Evolutionary conservation across 1,284 basidiomycete species (phyloP).

Genomic region (Cystobasidium sp.): DNA sequence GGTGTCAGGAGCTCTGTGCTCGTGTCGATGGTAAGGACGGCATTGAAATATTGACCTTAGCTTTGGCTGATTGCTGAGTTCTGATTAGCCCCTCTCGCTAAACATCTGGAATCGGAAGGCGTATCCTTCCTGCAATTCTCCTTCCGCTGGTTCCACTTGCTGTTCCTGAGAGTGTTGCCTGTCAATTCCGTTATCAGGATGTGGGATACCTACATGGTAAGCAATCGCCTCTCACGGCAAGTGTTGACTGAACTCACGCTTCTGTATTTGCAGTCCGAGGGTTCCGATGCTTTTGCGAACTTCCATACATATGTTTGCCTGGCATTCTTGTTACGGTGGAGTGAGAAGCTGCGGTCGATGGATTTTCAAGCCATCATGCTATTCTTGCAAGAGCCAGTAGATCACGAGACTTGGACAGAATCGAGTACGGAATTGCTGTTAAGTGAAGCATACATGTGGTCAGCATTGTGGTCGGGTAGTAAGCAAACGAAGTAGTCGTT

Average conservation of each 20-base stretch:
- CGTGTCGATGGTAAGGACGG: conserved; percentile 92
- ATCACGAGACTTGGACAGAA: conserved; percentile 43
- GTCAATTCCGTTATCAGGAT: conserved; percentile 93
- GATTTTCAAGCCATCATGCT: conserved; percentile 76
- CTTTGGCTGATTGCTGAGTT: not conserved
- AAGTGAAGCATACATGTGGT: conserved; percentile 44
- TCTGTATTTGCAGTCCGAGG: conserved; percentile 71
- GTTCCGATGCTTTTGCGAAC: conserved; percentile 91
- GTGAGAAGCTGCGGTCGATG: conserved; percentile 85
- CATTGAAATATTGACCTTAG: no score
- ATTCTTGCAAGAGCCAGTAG: conserved; percentile 46
- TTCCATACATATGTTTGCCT: conserved; percentile 96
- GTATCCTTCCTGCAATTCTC: conserved; percentile 99
- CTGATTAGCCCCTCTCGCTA: conserved; percentile 70
- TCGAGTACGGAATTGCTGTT: conserved; percentile 43
- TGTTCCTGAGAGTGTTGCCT: conserved; percentile 93
- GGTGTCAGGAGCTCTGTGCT: conserved; percentile 89
- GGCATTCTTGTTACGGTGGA: conserved; percentile 90
- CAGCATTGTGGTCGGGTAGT: conserved; percentile 41
- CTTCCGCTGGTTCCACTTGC: conserved; percentile 98
- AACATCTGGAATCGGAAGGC: conserved; percentile 82
- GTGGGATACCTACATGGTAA: conserved; percentile 97
- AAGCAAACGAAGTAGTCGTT: conserved; percentile 34
- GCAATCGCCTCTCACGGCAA: conserved; percentile 54
- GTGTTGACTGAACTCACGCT: not conserved